phyloP scores from a whole-genome alignment of 2,329 filamentous ascomycete species.

The Grosmannia huntii region DNA sequence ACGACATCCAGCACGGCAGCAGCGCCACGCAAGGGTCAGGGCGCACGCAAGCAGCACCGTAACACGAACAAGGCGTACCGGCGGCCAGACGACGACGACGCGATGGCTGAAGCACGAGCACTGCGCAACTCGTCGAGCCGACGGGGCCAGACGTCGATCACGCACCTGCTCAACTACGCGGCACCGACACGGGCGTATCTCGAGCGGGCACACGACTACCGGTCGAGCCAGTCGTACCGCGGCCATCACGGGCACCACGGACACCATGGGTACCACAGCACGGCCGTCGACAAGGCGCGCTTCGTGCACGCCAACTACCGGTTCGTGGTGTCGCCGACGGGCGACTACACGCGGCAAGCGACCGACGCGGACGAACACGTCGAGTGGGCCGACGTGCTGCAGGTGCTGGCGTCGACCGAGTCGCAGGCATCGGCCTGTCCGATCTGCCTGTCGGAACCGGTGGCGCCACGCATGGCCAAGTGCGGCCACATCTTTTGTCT shows the following conservation, averaged over 20 bases:
- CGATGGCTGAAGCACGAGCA: constrained; percentile 63
- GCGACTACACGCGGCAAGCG: constrained; percentile 68
- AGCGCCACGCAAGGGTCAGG: constrained; percentile 62
- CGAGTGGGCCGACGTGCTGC: constrained; percentile 81
- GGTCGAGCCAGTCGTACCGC: constrained; percentile 27
- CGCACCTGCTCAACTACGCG: constrained; percentile 87
- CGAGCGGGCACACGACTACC: constrained; percentile 29
- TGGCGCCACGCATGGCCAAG: constrained; percentile 90
- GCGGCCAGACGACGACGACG: constrained; percentile 65
- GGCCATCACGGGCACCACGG: constrained; percentile 31
- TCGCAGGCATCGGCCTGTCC: constrained; percentile 84
- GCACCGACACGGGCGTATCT: constrained; percentile 61
- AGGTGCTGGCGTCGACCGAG: constrained; percentile 80
- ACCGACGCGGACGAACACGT: constrained; percentile 78
- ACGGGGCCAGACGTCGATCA: constrained; percentile 92
- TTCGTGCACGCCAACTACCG: constrained; percentile 93
- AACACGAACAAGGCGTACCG: constrained; percentile 18
- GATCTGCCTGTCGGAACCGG: constrained; percentile 85
- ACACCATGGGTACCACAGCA: constrained; percentile 66
- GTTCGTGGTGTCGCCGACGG: constrained; percentile 79
- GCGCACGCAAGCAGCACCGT: constrained; percentile 69
- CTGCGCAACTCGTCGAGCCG: constrained; percentile 50
- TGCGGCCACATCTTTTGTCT: constrained; percentile 97
- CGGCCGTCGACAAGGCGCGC: constrained; percentile 73
- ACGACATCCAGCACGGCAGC: constrained; percentile 15